These are phyloP conservation scores for Fraxinus paxiana DNA, from an alignment of 305 asterid genomes.

Conservation along the genomic window DNA sequence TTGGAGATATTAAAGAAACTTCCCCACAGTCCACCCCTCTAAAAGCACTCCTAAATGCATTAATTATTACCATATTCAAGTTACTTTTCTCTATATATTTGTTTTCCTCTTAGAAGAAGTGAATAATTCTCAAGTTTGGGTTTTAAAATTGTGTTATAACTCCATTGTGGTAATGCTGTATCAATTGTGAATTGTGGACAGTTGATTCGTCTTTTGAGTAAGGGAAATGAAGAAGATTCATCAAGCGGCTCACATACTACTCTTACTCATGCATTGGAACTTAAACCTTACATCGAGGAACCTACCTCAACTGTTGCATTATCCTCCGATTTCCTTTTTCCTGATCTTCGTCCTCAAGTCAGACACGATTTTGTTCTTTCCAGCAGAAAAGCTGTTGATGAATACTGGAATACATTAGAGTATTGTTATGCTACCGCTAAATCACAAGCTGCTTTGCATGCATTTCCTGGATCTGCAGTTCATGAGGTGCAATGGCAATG, in stretches of 20 bases:
- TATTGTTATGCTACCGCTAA: constrained; percentile 76
- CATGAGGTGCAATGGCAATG: constrained; percentile 87
- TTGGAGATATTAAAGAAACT: constrained; percentile 15
- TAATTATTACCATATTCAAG: constrained; percentile 1
- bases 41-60: neutral
- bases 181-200: constrained; percentile 42
- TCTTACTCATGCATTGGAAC: constrained; percentile 76
- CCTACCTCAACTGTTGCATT: constrained; percentile 52
- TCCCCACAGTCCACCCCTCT: neutral
- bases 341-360: constrained; percentile 88
- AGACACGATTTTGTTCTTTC: constrained; percentile 95
- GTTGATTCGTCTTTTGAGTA: constrained; percentile 80
- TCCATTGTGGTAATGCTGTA: constrained; percentile 22
- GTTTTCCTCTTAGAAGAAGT: constrained; percentile 15
- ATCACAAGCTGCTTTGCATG: constrained; percentile 75
- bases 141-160: constrained; percentile 22
- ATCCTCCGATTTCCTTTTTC: constrained; percentile 43
- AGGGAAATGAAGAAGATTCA: constrained; percentile 52
- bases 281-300: constrained; percentile 92
- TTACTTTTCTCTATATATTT: neutral
- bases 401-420: constrained; percentile 91
- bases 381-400: constrained; percentile 69
- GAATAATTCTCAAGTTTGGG: constrained; percentile 13
- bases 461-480: constrained; percentile 93
- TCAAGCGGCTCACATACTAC: constrained; percentile 47